Conservation (phyloP, 1,284 basidiomycete genomes). For the Lentinus polychrous region DNA sequence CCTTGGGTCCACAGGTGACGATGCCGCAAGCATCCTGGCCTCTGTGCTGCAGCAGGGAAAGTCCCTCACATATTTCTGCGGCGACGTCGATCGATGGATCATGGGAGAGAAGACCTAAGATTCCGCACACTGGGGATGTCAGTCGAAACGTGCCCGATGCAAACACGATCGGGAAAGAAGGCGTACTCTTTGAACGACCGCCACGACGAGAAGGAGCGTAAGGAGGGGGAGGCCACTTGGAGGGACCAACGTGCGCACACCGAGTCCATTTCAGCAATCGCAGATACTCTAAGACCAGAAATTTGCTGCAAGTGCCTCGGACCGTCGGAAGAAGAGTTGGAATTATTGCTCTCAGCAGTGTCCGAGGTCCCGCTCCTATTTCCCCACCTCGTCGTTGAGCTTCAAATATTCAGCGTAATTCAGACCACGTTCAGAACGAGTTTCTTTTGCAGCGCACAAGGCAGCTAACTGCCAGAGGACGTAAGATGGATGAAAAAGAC, state of each 20-base stretch:
- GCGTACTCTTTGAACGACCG: constrained; percentile 9
- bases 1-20: constrained; percentile 93
- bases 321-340: background rate
- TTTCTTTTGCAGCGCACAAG: too few relatives aligned
- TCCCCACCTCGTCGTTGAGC: background rate
- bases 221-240: background rate
- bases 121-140: constrained; percentile 70
- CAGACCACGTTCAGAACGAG: too few relatives aligned
- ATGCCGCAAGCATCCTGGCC: constrained; percentile 99
- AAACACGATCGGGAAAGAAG: background rate
- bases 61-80: constrained; percentile 83
- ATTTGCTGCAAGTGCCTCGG: background rate
- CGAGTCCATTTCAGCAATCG: too few relatives aligned
- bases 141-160: background rate
- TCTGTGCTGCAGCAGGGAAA: constrained; percentile 88
- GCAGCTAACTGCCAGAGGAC: too few relatives aligned
- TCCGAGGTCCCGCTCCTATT: background rate
- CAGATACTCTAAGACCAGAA: background rate
- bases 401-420: too few relatives aligned
- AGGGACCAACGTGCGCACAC: constrained; percentile 6
- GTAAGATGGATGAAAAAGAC: too few relatives aligned
- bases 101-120: constrained; percentile 79
- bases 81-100: constrained; percentile 75
- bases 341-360: background rate
- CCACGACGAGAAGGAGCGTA: constrained; percentile 4